Evolutionary conservation across 352 stramenopile species (phyloP).

Genomic region (Pythium folliculosum): DNA sequence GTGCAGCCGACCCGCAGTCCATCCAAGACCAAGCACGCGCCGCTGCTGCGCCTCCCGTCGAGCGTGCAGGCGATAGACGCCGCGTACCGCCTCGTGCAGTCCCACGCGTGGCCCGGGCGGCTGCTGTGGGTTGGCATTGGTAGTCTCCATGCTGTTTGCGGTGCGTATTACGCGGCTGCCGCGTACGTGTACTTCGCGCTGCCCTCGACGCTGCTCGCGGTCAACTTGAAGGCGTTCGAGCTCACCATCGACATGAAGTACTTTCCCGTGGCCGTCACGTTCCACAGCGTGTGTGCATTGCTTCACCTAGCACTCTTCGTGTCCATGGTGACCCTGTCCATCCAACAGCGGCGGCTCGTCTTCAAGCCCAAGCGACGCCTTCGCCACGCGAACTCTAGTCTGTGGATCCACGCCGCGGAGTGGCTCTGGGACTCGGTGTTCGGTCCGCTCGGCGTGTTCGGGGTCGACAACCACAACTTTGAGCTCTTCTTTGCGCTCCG

Average conservation of each 20-base stretch:
- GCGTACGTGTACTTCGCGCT: conserved; percentile 17
- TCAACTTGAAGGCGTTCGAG: conserved; percentile 23
- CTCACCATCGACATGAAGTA: conserved; percentile 27
- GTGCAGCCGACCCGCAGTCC: background rate
- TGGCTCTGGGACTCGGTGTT: conserved; percentile 17
- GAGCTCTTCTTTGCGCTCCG: conserved; percentile 23
- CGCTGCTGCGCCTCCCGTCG: background rate
- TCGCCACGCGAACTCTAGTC: background rate
- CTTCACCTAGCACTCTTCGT: conserved; percentile 13
- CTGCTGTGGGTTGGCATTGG: conserved; percentile 23
- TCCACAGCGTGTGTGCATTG: conserved; percentile 16
- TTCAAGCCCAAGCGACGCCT: conserved; percentile 13
- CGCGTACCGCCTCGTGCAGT: background rate
- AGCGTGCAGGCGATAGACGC: background rate
- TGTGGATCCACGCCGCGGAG: background rate
- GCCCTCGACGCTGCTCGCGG: conserved; percentile 17
- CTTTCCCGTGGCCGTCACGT: conserved; percentile 20
- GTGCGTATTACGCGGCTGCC: conserved; percentile 10
- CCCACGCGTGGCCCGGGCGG: conserved; percentile 11
- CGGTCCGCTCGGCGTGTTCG: conserved; percentile 23
- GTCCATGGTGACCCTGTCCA: conserved; percentile 20
- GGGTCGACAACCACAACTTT: conserved; percentile 24
- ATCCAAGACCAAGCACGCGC: background rate
- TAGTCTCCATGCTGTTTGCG: conserved; percentile 18
- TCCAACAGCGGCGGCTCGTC: conserved; percentile 1